Base-by-base conservation (phyloP, 768 basidiomycete genomes). In the Podaxis carcinomalis region DNA sequence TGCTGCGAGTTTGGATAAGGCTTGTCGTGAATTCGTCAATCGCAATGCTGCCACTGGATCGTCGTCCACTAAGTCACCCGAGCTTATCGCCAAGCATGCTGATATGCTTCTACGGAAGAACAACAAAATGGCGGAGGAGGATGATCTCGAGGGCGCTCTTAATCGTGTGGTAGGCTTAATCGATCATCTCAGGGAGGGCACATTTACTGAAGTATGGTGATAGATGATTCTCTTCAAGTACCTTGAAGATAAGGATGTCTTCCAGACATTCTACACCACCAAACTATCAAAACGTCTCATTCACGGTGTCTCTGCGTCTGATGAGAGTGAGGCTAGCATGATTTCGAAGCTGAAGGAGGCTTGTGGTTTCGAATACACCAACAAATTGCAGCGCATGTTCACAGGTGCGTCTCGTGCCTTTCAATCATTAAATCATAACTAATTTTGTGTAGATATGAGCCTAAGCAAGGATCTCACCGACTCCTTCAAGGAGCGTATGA, bases 161-260 rank as follows among this genome's bases (percentile, higher is more conserved):
- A 93, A 95, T 74, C 92, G 94, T 66, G 93, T 95, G 64, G 96
- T 96, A 77, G 54, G 88, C 64, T 7, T 13, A 23, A 28, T 74
- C 76, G 69, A 73, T 70, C 47, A 69, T 72, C 72, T 62, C 67
- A 16, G 37, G 37, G 65, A 69, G 2, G 1, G 11, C 5, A 25
- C 5, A 56, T 39, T 27, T 73, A 58, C 68, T 72, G 51, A 62
- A 71, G 75, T 61, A 61, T 75, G 10, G 13, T 39, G 64, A 1
- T 69, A 99, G 97, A 98, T 99, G 97, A 82, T 95, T 32, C 78
- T 98, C 56, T 99, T 99, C 90, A 96, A 96, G 74, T 98, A 98
- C 73, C 89, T 99, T 66, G 95, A 97, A 73, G 96, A 99, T 79
- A 98, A 98, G 80, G 97, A 99, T 66, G 95, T 98, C 14, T 99